Percentiles rank a stretch among this genome's conserved stretches.
Conservation (phyloP, 1,284 basidiomycete genomes). For the Sanghuangporus weigelae region DNA sequence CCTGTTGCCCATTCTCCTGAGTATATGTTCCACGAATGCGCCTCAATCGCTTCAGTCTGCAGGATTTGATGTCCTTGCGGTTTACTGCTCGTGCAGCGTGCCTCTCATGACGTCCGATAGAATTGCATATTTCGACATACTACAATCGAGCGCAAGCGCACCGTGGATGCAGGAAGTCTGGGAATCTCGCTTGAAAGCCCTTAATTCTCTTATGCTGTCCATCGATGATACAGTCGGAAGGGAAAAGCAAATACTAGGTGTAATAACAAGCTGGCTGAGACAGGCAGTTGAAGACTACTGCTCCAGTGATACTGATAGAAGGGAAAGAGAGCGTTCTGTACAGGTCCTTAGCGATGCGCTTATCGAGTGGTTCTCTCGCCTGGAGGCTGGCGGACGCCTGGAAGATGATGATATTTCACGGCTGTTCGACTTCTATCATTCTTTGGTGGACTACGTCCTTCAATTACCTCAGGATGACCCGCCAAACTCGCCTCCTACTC, state of each 20-base stretch:
- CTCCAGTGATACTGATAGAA: conserved; percentile 36
- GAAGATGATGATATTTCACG: conserved; percentile 48
- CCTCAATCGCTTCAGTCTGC: conserved; percentile 54
- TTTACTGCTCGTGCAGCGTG: conserved; percentile 55
- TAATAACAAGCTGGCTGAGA: conserved; percentile 59
- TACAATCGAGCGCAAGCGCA: conserved; percentile 35
- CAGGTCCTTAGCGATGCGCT: conserved; percentile 55
- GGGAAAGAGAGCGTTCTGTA: conserved; percentile 57
- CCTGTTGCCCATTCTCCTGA: conserved; percentile 52
- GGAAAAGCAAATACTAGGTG: conserved; percentile 47
- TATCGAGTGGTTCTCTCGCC: conserved; percentile 40
- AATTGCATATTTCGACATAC: conserved; percentile 55
- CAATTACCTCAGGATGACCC: conserved; percentile 32
- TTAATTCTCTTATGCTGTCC: conserved; percentile 52
- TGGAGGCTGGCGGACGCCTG: conserved; percentile 52
- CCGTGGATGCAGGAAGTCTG: conserved; percentile 61
- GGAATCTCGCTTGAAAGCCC: conserved; percentile 62
- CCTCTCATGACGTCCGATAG: conserved; percentile 48
- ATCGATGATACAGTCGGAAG: conserved; percentile 60
- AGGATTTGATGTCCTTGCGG: conserved; percentile 64
- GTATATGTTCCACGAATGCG: conserved; percentile 47
- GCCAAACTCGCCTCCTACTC: conserved; percentile 24
- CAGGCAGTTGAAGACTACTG: conserved; percentile 54
- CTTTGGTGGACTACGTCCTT: conserved; percentile 50
- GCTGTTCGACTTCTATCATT: conserved; percentile 53